Percentiles rank a stretch among this genome's conserved stretches.
These are phyloP conservation scores for Paramecium caudatum DNA, from an alignment of 73 alveolate genomes.

Conservation along the genomic window DNA sequence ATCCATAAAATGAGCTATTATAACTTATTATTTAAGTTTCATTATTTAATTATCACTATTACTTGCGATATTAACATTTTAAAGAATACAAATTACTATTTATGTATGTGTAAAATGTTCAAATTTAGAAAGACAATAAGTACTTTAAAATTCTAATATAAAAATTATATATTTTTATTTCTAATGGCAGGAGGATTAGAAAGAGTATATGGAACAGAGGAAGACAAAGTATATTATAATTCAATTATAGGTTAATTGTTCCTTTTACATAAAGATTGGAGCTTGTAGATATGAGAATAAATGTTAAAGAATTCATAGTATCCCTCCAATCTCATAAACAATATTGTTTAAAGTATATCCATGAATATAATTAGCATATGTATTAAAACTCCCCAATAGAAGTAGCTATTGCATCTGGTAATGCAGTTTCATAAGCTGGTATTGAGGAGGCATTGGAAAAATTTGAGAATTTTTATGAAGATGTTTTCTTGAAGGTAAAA, in stretches of 20 bases:
- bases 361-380: slow-evolving; percentile 83
- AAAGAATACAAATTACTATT: too few relatives aligned
- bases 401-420: slow-evolving; percentile 89
- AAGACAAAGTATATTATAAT: slow-evolving; percentile 88
- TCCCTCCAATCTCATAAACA: slow-evolving; percentile 98
- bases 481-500: slow-evolving; percentile 84
- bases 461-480: slow-evolving; percentile 99
- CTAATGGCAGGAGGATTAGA: slow-evolving; percentile 97
- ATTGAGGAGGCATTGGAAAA: slow-evolving; percentile 95
- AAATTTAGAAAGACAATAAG: too few relatives aligned
- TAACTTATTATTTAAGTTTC: too few relatives aligned
- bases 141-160: too few relatives aligned
- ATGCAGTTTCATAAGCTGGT: slow-evolving; percentile 86
- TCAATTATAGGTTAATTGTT: slow-evolving; percentile 95
- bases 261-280: slow-evolving; percentile 99
- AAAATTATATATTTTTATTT: slow-evolving; percentile 53
- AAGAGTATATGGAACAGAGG: slow-evolving; percentile 99
- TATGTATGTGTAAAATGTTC: too few relatives aligned
- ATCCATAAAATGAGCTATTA: too few relatives aligned
- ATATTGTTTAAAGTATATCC: slow-evolving; percentile 82
- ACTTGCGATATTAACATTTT: too few relatives aligned
- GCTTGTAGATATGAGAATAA: slow-evolving; percentile 99
- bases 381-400: slow-evolving; percentile 95
- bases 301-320: slow-evolving; percentile 99
- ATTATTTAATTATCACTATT: too few relatives aligned